phyloP scores from a whole-genome alignment of 768 basidiomycete genomes.

The Rhodotorula diobovata region DNA sequence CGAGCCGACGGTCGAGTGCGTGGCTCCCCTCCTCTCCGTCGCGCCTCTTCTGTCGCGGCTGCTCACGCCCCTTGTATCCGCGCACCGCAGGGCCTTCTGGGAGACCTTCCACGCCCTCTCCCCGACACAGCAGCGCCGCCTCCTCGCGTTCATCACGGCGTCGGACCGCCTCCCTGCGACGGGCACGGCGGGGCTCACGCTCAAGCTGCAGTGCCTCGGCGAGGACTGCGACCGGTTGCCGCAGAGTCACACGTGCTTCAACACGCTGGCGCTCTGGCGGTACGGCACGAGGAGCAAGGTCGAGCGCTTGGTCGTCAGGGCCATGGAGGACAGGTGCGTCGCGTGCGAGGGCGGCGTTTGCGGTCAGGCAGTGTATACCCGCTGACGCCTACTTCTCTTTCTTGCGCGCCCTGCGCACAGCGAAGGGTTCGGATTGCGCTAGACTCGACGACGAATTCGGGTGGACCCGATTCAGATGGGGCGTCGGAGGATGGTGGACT shows the following conservation, averaged over 20 bases:
- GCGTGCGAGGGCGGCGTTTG: too few relatives aligned
- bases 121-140: constrained; percentile 13
- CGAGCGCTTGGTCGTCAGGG: constrained; percentile 12
- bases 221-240: constrained; percentile 5
- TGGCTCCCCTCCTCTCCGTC: neutral
- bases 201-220: constrained; percentile 28
- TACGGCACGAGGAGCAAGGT: constrained; percentile 12
- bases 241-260: constrained; percentile 41
- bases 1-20: constrained; percentile 35
- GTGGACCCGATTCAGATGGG: too few relatives aligned
- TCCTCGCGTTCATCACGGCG: constrained; percentile 42
- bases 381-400: too few relatives aligned
- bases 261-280: constrained; percentile 19
- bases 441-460: too few relatives aligned
- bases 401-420: too few relatives aligned
- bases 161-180: constrained; percentile 41
- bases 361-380: too few relatives aligned
- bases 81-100: constrained; percentile 27
- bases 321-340: constrained; percentile 35
- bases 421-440: constrained; percentile 1
- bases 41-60: too few relatives aligned
- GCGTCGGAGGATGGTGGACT: neutral
- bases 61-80: neutral
- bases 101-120: constrained; percentile 6
- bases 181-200: constrained; percentile 24